Percentiles rank a stretch among this genome's conserved stretches.
These are phyloP conservation scores for Pseudogymnoascus sp. DNA, from an alignment of 2,329 filamentous ascomycete species.

Conservation along the genomic window DNA sequence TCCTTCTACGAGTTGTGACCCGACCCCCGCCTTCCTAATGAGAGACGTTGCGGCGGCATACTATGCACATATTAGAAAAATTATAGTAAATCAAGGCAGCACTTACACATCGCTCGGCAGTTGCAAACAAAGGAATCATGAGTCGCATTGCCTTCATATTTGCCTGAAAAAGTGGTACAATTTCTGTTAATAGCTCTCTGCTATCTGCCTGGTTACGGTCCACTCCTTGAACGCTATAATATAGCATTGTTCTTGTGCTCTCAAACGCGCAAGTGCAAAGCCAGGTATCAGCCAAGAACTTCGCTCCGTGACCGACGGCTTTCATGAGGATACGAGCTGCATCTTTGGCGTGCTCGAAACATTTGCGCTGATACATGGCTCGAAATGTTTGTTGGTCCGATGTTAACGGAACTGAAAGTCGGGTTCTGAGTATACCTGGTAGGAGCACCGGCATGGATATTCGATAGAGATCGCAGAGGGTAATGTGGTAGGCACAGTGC, in stretches of 20 bases:
- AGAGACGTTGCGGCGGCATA: slow-evolving; percentile 11
- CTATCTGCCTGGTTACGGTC: slow-evolving; percentile 22
- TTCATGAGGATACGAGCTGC: slow-evolving; percentile 33
- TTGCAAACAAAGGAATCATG: slow-evolving; percentile 8
- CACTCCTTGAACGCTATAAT: slow-evolving; percentile 38
- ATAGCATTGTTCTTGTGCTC: slow-evolving; percentile 40
- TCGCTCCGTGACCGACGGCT: slow-evolving; percentile 33
- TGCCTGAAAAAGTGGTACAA: background rate
- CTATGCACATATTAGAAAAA: background rate
- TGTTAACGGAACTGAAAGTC: slow-evolving; percentile 31
- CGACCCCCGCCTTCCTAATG: slow-evolving; percentile 12
- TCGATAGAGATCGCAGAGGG: slow-evolving; percentile 37
- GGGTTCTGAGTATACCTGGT: slow-evolving; percentile 33
- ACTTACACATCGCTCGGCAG: slow-evolving; percentile 10
- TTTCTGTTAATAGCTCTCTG: background rate
- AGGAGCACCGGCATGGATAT: slow-evolving; percentile 39
- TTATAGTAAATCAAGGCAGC: background rate
- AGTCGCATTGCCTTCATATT: slow-evolving; percentile 9
- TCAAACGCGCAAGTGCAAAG: slow-evolving; percentile 40
- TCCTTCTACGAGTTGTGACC: slow-evolving; percentile 9
- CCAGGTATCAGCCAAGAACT: slow-evolving; percentile 36
- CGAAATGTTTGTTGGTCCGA: slow-evolving; percentile 33
- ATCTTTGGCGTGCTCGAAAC: slow-evolving; percentile 5
- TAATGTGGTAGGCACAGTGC: slow-evolving; percentile 41
- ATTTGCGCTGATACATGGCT: slow-evolving; percentile 2